These are phyloP conservation scores for Lipomyces japonicus DNA, from an alignment of 805 yeast species.

Conservation along the genomic window DNA sequence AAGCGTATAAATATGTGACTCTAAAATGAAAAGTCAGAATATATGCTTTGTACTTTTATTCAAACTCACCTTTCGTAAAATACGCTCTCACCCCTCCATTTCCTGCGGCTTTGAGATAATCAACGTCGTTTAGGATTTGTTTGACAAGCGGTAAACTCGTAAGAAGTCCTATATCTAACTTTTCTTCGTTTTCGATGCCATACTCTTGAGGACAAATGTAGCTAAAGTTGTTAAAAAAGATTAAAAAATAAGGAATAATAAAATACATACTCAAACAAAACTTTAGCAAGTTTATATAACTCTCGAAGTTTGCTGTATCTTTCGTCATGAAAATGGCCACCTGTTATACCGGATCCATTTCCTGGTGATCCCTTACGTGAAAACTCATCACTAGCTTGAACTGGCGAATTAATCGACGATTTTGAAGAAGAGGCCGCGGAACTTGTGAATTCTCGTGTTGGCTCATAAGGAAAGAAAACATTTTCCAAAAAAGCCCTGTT, in stretches of 20 bases:
- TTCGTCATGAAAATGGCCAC: slow-evolving; percentile 19
- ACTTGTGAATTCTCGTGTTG: slow-evolving; percentile 7
- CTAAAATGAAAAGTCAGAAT: slow-evolving; percentile 36
- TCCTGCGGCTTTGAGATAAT: slow-evolving; percentile 70
- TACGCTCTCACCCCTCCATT: slow-evolving; percentile 83
- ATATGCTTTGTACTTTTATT: not conserved
- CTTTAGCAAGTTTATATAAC: slow-evolving; percentile 83
- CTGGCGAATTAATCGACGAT: slow-evolving; percentile 33
- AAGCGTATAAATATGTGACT: slow-evolving; percentile 91
- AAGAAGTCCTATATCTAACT: slow-evolving; percentile 88
- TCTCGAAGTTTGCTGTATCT: slow-evolving; percentile 58
- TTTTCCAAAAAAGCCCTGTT: slow-evolving; percentile 83
- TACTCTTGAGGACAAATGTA: slow-evolving; percentile 94
- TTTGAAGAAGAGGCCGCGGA: not conserved
- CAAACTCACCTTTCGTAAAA: slow-evolving; percentile 62
- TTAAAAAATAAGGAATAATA: not conserved
- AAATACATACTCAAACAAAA: slow-evolving; percentile 71
- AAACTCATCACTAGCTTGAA: slow-evolving; percentile 47
- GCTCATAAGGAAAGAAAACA: slow-evolving; percentile 64
- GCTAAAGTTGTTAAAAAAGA: not conserved
- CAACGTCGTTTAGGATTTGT: slow-evolving; percentile 76
- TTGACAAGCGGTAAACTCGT: slow-evolving; percentile 92
- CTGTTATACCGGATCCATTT: slow-evolving; percentile 40
- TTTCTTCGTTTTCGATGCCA: slow-evolving; percentile 93
- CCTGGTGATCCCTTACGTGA: slow-evolving; percentile 45